Percentiles rank a stretch among this genome's conserved stretches.
phyloP scores from a whole-genome alignment of 2,329 filamentous ascomycete genomes.

The Fusarium transvaalense region DNA sequence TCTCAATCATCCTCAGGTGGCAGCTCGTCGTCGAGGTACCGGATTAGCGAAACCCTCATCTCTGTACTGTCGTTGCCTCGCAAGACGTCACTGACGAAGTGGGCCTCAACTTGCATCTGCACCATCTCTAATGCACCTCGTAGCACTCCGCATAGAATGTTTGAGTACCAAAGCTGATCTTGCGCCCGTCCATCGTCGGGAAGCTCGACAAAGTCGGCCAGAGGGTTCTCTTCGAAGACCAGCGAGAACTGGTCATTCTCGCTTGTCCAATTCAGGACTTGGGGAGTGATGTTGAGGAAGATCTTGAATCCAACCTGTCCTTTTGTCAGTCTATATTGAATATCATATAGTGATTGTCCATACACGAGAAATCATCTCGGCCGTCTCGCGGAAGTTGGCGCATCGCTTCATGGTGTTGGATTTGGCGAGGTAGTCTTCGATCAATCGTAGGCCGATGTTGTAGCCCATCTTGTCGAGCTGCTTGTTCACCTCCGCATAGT shows the following conservation, averaged over 20 bases:
- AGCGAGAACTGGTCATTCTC: conserved; percentile 98
- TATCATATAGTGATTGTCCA: background rate
- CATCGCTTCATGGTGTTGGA: conserved; percentile 90
- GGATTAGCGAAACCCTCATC: conserved; percentile 91
- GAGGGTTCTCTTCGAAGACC: conserved; percentile 95
- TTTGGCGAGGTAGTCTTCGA: conserved; percentile 98
- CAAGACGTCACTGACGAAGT: conserved; percentile 94
- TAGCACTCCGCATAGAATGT: conserved; percentile 93
- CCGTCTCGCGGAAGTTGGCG: conserved; percentile 93
- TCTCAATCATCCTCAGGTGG: conserved; percentile 92
- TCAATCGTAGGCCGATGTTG: conserved; percentile 94
- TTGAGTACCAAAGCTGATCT: conserved; percentile 98
- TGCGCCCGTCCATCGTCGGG: conserved; percentile 96
- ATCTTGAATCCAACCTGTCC: conserved; percentile 97
- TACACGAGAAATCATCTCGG: conserved; percentile 95
- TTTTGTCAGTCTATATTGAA: conserved; percentile 33
- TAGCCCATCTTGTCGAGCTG: conserved; percentile 99
- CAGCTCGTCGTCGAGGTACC: conserved; percentile 98
- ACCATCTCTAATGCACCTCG: conserved; percentile 97
- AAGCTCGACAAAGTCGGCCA: conserved; percentile 97
- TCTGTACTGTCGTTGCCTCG: conserved; percentile 96
- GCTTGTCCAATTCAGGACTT: conserved; percentile 93
- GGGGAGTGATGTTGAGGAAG: conserved; percentile 95
- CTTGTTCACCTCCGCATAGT: conserved; percentile 96
- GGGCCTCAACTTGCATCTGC: conserved; percentile 98